These are phyloP conservation scores for Blastomyces gilchristii DNA, from an alignment of 2,329 filamentous ascomycete genomes.

Conservation along the genomic window DNA sequence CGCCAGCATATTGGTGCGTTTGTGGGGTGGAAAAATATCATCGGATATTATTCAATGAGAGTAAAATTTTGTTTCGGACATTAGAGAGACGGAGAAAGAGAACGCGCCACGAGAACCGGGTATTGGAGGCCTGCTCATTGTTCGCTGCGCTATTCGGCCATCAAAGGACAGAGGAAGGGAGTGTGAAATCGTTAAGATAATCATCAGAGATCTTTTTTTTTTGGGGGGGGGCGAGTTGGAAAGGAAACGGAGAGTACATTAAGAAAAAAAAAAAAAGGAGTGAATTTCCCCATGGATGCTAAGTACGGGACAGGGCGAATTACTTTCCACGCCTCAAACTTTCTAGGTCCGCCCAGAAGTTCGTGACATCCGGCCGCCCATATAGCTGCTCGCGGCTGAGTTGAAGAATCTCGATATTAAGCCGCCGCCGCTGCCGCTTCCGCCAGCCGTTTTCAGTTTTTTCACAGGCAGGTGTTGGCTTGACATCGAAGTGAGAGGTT, in stretches of 20 bases:
- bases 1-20: not conserved
- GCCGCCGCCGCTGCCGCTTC: slow-evolving; percentile 23
- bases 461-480: slow-evolving; percentile 31
- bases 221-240: not conserved
- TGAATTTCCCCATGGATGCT: not conserved
- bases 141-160: not conserved
- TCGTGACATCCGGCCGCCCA: slow-evolving; percentile 29
- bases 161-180: not conserved
- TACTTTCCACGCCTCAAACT: not conserved
- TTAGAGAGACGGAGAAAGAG: not conserved
- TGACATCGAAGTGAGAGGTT: slow-evolving; percentile 17
- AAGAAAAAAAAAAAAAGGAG: not conserved
- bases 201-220: not conserved
- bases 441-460: slow-evolving; percentile 30
- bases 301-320: not conserved
- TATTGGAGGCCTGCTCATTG: slow-evolving; percentile 2
- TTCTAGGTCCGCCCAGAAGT: slow-evolving; percentile 16
- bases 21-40: not conserved
- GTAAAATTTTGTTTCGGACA: no score
- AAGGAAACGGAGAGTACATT: not conserved
- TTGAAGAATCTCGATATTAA: slow-evolving; percentile 36
- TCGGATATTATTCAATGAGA: not conserved
- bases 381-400: slow-evolving; percentile 34
- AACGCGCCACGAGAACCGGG: not conserved
- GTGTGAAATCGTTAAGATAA: not conserved